Evolutionary conservation across 192 early-diverging fungal genomes (phyloP).

Genomic region (Backusella circina): DNA sequence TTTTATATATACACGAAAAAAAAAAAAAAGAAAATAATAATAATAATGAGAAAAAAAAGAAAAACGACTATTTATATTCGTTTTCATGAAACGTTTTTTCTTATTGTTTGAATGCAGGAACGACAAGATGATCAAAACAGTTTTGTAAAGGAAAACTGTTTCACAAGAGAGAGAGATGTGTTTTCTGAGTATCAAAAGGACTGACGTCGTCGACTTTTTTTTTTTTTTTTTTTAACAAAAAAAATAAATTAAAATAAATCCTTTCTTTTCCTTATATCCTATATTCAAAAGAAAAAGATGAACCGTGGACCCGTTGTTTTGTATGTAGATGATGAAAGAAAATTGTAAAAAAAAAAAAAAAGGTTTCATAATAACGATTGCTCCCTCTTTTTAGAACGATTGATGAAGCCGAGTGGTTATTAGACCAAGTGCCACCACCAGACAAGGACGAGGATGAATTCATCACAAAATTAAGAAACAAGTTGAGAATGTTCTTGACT

Average conservation of each 20-base stretch:
- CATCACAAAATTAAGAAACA: slow-evolving; percentile 26
- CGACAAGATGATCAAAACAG: background rate
- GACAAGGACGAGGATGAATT: slow-evolving; percentile 31
- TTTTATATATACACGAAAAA: background rate
- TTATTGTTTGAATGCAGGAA: background rate
- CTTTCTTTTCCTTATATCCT: background rate
- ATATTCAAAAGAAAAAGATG: background rate
- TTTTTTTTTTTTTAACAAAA: background rate
- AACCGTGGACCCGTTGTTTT: slow-evolving; percentile 19
- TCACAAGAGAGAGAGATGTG: background rate
- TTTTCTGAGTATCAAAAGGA: background rate
- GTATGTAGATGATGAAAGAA: no score
- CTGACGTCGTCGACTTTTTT: background rate
- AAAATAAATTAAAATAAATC: background rate
- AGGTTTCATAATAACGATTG: background rate
- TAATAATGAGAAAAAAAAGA: background rate
- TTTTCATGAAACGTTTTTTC: background rate
- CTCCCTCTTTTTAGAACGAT: slow-evolving; percentile 14
- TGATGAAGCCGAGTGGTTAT: slow-evolving; percentile 35
- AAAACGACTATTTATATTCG: background rate
- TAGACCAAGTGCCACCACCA: slow-evolving; percentile 34
- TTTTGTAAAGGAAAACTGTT: background rate
- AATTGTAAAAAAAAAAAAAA: no score
- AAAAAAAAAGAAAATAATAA: background rate
- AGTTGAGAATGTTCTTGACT: slow-evolving; percentile 15